These are phyloP conservation scores for Chimonanthus praecox DNA, from an alignment of 164 flowering plant species.

Conservation along the genomic window DNA sequence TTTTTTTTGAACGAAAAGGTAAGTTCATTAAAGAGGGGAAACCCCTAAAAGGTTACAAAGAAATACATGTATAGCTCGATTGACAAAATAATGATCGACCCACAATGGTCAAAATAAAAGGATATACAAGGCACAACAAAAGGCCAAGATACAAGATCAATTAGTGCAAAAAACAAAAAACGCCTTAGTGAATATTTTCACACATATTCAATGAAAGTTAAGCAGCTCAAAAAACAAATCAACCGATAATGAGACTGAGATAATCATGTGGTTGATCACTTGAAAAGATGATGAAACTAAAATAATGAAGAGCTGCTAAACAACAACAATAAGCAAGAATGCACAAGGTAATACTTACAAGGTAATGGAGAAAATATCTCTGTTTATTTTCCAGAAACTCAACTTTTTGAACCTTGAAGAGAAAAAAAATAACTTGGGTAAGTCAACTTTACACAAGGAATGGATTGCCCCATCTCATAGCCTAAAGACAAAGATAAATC, in stretches of 20 bases:
- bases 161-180: no score
- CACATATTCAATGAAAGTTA: not conserved
- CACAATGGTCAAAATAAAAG: no score
- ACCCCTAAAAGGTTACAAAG: no score
- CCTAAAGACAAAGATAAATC: no score
- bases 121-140: no score
- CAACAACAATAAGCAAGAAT: not conserved
- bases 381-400: conserved; percentile 68
- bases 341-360: conserved; percentile 48
- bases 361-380: conserved; percentile 91
- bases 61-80: no score
- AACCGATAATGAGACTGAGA: not conserved
- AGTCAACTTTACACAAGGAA: conserved; percentile 1
- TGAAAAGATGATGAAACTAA: not conserved
- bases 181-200: no score
- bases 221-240: not conserved
- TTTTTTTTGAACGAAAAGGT: no score
- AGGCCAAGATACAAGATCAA: no score
- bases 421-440: not conserved
- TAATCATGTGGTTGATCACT: not conserved
- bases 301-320: not conserved
- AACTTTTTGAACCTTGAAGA: conserved; percentile 64
- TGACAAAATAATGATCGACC: no score
- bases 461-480: no score
- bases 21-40: no score